Base-by-base conservation (phyloP, 2,329 filamentous ascomycete genomes). In the Apiospora koreana region DNA sequence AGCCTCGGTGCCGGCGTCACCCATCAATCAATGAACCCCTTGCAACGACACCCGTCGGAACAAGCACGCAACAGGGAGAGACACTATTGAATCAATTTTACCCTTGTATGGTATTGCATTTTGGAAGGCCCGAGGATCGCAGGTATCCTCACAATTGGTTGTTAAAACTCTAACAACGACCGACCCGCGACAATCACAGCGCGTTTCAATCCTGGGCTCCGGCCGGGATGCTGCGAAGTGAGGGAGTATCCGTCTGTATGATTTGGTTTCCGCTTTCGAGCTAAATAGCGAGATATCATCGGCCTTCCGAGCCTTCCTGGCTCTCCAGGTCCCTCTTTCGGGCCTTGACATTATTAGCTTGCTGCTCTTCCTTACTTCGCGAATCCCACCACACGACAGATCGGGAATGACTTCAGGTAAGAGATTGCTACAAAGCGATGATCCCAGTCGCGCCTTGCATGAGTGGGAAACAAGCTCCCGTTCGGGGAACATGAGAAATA, bases 21-120 rank as follows among this genome's bases (percentile, higher is more conserved):
- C 70, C 71, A 71, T 71, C 70, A 67, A 66, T 72, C 71, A 72
- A 72, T 71, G 69, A 68, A 70, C 70, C 73, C 69, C 72, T 46
- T 69, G 35, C 54, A 65, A 62, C 31, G 31, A 23, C 54, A n/a
- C 12, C 41, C 41, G 41, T 62, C 54, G 54, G 54, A 62, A 62
- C 54, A n/a, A 62, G 54, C 28, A 62, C 31, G 54, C 54, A 62
- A 8, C 54, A 62, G 54, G 54, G 54, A 62, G 54, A 35, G 54
- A 38, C 31, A 62, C 31, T 62, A 62, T 62, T 62, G 54, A 62
- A 38, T 23, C 54, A 62, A 62, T 62, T 62, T 62, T 38, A 62
- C 54, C 54, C 54, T 58, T 7, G 48, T 54, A 31, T 21, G 5
- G 25, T 31, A 54, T 21, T 21, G 48, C 38, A 38, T 38, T 62